Conservation (phyloP, 2,329 filamentous ascomycete genomes). For the Colletotrichum agaves region DNA sequence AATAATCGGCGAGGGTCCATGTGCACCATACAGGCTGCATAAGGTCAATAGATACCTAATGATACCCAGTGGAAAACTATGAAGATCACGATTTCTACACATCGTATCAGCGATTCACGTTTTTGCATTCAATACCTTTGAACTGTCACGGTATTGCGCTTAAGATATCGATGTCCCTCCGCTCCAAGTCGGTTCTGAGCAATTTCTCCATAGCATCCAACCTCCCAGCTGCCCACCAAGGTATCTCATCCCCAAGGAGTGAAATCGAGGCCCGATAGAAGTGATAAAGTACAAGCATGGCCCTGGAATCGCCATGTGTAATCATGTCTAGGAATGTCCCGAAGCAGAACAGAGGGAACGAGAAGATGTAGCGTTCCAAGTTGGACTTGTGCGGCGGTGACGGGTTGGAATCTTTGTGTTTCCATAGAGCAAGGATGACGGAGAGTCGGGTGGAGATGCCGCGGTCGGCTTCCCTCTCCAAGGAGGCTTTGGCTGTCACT, state of each 20-base stretch:
- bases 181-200: conserved; percentile 1
- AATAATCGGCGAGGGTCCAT: neutral
- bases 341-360: conserved; percentile 44
- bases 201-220: conserved; percentile 38
- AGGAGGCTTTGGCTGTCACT: neutral
- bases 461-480: conserved; percentile 39
- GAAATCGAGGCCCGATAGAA: conserved; percentile 41
- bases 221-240: conserved; percentile 44
- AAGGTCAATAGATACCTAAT: neutral
- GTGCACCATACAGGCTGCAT: too few species aligned
- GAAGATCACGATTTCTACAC: neutral
- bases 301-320: conserved; percentile 41
- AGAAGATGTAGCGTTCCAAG: conserved; percentile 43
- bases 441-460: conserved; percentile 38
- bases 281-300: conserved; percentile 43
- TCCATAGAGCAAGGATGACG: conserved; percentile 35
- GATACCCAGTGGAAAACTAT: conserved; percentile 17
- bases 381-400: conserved; percentile 28
- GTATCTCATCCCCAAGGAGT: conserved; percentile 36
- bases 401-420: neutral
- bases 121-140: neutral
- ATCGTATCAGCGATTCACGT: too few species aligned
- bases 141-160: neutral
- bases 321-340: conserved; percentile 42
- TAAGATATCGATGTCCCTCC: neutral